Base-by-base conservation (phyloP, 2,329 filamentous ascomycete species). In the Calonectria pteridis region DNA sequence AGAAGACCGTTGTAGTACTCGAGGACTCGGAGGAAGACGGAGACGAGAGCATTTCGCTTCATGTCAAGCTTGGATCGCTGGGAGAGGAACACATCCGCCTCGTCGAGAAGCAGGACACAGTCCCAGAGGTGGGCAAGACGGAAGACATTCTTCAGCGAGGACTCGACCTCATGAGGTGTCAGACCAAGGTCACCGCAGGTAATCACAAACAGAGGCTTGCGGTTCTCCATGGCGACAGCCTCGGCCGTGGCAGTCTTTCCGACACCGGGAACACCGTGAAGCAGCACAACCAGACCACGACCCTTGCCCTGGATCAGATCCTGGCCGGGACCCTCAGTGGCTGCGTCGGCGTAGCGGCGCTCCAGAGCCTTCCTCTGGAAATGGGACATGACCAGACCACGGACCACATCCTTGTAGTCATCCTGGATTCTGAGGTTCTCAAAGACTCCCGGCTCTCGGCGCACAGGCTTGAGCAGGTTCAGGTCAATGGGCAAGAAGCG, bases 181-280 rank as follows among this genome's bases (percentile, higher is more conserved):
- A 85, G 78, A 18, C 86, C 85, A 0, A 88, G 83, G 70, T 89
- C 87, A 58, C 88, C 88, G 14, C 87, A 89, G 0, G 88, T 89
- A 67, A 90, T 87, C 10, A 84, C 83, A 55, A 88, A 88, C 2
- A 89, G 79, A 0, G 87, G 88, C 78, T 86, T 86, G 50, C 80
- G 76, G 75, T 85, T 84, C 67, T 83, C 83, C 81, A 84, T 83
- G 1, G 86, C 85, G 1, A 86, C 82, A 1, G 84, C 84, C 73
- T 87, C 84, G 1, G 87, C 87, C 0, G 88, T 88, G 0, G 85
- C 84, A 0, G 88, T 89, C 81, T 89, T 89, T 6, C 87, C 87
- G 0, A 88, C 86, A 31, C 87, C 87, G 0, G 87, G 87, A 0
- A 86, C 84, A 31, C 88, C 87, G 71, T 88, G 87, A 0, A 89